phyloP scores from a whole-genome alignment of 1,284 basidiomycete species.

The Cerrena zonata region DNA sequence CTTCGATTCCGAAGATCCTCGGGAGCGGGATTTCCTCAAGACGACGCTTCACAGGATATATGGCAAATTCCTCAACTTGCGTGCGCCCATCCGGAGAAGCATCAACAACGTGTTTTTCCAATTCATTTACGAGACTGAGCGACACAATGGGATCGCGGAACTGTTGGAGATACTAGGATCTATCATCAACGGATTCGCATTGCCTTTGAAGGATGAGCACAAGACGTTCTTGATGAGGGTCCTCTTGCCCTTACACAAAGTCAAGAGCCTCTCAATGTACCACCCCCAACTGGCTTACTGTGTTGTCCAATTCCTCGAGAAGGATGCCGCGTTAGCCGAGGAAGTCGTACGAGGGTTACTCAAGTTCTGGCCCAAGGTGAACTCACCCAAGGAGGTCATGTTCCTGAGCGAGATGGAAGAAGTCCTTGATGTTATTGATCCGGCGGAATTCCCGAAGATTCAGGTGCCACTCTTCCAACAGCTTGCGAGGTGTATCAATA shows the following conservation, averaged over 20 bases:
- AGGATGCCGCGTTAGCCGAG: constrained; percentile 88
- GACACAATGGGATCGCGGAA: constrained; percentile 99
- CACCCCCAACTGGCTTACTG: constrained; percentile 99
- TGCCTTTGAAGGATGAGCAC: constrained; percentile 98
- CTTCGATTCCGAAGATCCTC: constrained; percentile 97
- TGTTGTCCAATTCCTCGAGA: constrained; percentile 98
- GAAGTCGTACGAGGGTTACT: constrained; percentile 93
- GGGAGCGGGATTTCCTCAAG: constrained; percentile 98
- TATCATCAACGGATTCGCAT: constrained; percentile 98
- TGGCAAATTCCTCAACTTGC: constrained; percentile 97
- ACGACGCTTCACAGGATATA: constrained; percentile 99
- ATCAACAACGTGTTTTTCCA: constrained; percentile 99
- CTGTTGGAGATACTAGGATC: constrained; percentile 97
- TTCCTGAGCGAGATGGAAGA: constrained; percentile 99
- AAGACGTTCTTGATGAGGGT: constrained; percentile 95
- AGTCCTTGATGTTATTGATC: constrained; percentile 97
- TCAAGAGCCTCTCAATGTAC: constrained; percentile 92
- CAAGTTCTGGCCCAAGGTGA: constrained; percentile 98
- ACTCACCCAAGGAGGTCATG: constrained; percentile 99
- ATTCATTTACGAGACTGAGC: constrained; percentile 97
- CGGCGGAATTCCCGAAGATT: constrained; percentile 94
- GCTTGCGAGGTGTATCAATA: constrained; percentile 94
- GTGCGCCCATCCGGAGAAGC: constrained; percentile 96
- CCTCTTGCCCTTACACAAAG: constrained; percentile 97
- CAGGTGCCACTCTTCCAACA: constrained; percentile 92